Evolutionary conservation across 345 rosid species (phyloP).

Genomic region (Fremontodendron californicum): DNA sequence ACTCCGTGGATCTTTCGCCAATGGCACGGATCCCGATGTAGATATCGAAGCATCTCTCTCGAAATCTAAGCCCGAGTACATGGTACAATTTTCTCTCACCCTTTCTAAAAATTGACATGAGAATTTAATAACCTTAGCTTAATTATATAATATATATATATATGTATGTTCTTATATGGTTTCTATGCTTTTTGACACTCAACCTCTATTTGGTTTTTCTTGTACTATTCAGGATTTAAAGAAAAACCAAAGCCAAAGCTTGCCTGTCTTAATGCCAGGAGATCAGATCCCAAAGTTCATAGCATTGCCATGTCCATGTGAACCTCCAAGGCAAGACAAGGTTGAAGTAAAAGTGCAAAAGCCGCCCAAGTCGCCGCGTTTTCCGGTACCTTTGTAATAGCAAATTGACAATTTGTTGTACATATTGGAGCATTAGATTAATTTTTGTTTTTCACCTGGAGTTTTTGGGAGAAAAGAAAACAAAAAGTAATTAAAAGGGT

Average conservation of each 20-base stretch:
- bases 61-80: slow-evolving; percentile 33
- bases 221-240: slow-evolving; percentile 37
- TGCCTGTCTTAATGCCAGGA: slow-evolving; percentile 92
- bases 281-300: slow-evolving; percentile 73
- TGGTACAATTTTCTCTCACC: slow-evolving; percentile 32
- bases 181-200: neutral
- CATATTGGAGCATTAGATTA: slow-evolving; percentile 4
- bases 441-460: neutral
- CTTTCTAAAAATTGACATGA: neutral
- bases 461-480: neutral
- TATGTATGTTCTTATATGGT: neutral
- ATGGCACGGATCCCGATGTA: slow-evolving; percentile 33
- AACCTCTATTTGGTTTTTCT: neutral
- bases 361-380: slow-evolving; percentile 53
- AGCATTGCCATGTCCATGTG: slow-evolving; percentile 87
- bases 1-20: slow-evolving; percentile 60
- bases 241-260: slow-evolving; percentile 45
- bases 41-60: slow-evolving; percentile 50
- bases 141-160: neutral
- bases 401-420: slow-evolving; percentile 17
- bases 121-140: neutral
- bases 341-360: slow-evolving; percentile 36
- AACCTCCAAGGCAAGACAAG: slow-evolving; percentile 52
- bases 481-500: neutral
- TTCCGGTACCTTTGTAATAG: slow-evolving; percentile 69